Base-by-base conservation (phyloP, 164 flowering plant species). In the Vitis riparia region DNA sequence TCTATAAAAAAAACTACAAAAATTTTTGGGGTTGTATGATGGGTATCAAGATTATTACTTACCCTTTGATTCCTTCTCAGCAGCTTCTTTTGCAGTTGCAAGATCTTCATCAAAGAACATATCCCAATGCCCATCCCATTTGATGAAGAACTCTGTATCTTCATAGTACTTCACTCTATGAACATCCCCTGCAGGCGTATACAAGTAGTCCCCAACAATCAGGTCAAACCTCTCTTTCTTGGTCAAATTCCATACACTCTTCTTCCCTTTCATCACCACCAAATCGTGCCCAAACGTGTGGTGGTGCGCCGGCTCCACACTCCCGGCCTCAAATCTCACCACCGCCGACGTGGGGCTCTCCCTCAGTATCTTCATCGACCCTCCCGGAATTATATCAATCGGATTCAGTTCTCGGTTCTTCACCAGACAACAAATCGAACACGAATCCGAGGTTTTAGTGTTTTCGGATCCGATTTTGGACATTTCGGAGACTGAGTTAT, bases 101-200 rank as follows among this genome's bases (percentile, higher is more conserved):
- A 92, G 77, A 77, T 92, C 97, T 71, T 94, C 98, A 76, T 94
- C 97, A 66, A 92, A 67, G 76, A 87, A 79, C 62, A 94, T 86
- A 71, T 94, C 97, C 97, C 98, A 92, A 1, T 84, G 68, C 11
- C 97, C 98, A 77, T 94, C 98, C 98, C 98, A 92, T 74, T 85
- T 86, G 63, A 94, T 89, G 74, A 94, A 94, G 65, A 92, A 94
- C 85, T 94, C 98, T 0, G 97, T 91, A 64, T 92, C 98, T 63
- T 89, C 97, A 55, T 77, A 73, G 68, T 92, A 94, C 84, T 86
- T 86, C 68, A 94, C 98, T 55, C 97, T 71, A 67, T 91, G 98
- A 68, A 92, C 90, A 79, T 94, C 98, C 11, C 89, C 88, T 0
- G 90, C 91, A 3, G 97, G 95, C 0, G 97, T 94, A 66, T 87